These are phyloP conservation scores for Polytrichum commune DNA, from an alignment of 225 moss, liverwort and hornwort genomes.

Conservation along the genomic window DNA sequence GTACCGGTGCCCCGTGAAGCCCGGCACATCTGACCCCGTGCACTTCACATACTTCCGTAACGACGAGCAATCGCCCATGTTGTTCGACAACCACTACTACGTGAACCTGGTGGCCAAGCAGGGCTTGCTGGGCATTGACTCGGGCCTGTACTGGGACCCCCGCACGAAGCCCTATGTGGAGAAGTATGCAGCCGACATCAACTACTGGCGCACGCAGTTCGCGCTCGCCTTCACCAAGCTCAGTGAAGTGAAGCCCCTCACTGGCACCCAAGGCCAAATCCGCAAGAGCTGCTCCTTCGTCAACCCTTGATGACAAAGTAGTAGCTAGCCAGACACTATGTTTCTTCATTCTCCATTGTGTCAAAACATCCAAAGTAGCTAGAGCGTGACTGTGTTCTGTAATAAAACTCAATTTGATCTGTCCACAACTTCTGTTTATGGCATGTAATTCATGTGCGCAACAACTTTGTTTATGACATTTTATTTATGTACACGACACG, in stretches of 20 bases:
- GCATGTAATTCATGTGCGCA: too few species aligned
- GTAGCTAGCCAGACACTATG: too few species aligned
- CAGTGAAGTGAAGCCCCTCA: constrained; percentile 40
- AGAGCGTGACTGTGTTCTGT: too few species aligned
- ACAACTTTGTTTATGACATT: too few species aligned
- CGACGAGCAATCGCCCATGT: constrained; percentile 72
- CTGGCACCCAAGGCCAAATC: constrained; percentile 36
- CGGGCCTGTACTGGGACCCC: constrained; percentile 32
- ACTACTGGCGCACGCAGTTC: constrained; percentile 36
- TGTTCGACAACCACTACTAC: constrained; percentile 67
- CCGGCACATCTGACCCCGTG: background rate
- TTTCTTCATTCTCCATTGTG: too few species aligned
- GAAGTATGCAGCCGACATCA: constrained; percentile 32
- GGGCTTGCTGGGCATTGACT: constrained; percentile 56
- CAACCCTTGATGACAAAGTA: constrained; percentile 9
- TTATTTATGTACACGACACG: too few species aligned
- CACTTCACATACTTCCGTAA: constrained; percentile 63
- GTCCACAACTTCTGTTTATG: too few species aligned
- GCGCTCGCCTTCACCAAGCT: constrained; percentile 32
- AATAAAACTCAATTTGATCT: too few species aligned
- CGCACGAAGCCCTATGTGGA: constrained; percentile 36
- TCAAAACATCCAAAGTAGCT: too few species aligned
- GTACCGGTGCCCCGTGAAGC: constrained; percentile 26
- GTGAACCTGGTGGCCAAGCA: constrained; percentile 37
- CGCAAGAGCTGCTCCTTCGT: constrained; percentile 39